A percentile compares a stretch with the other conserved stretches of the same genome.
Conservation (phyloP, 179 eudicot species). For the Spergularia azorica region DNA sequence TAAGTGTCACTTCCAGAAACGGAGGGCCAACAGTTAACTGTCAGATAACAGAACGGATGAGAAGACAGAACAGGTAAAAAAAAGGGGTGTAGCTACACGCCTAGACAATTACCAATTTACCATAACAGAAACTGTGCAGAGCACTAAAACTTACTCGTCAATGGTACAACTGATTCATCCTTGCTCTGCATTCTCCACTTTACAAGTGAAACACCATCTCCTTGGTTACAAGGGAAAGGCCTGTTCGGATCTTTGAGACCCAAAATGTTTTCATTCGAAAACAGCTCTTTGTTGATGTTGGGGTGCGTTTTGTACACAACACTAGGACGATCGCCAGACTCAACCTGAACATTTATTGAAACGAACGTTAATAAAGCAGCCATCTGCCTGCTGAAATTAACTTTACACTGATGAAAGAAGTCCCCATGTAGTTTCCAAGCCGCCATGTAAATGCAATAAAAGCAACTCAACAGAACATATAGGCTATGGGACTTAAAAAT, state of each 20-base stretch:
- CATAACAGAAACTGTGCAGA: not conserved
- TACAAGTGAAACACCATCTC: constrained; percentile 88
- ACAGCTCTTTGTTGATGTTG: constrained; percentile 86
- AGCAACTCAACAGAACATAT: not conserved
- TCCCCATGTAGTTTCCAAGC: not conserved
- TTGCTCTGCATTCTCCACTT: constrained; percentile 96
- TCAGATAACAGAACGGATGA: constrained; percentile 13
- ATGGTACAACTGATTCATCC: constrained; percentile 88
- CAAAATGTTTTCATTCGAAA: constrained; percentile 72
- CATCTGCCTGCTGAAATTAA: not conserved
- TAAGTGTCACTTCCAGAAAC: constrained; percentile 93
- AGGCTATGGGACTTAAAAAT: not conserved
- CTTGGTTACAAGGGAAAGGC: constrained; percentile 86
- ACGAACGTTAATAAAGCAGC: not conserved
- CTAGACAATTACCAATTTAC: not conserved
- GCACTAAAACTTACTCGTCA: constrained; percentile 61
- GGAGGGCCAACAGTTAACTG: constrained; percentile 99
- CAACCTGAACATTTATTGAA: constrained; percentile 54
- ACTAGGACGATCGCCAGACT: constrained; percentile 76
- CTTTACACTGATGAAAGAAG: not conserved
- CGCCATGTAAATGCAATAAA: not conserved
- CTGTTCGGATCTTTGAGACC: constrained; percentile 96
- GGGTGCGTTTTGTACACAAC: constrained; percentile 90
- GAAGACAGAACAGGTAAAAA: not conserved
- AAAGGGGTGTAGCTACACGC: not conserved